These are phyloP conservation scores for Phytophthora crassamura DNA, from an alignment of 352 stramenopile species.

Conservation along the genomic window DNA sequence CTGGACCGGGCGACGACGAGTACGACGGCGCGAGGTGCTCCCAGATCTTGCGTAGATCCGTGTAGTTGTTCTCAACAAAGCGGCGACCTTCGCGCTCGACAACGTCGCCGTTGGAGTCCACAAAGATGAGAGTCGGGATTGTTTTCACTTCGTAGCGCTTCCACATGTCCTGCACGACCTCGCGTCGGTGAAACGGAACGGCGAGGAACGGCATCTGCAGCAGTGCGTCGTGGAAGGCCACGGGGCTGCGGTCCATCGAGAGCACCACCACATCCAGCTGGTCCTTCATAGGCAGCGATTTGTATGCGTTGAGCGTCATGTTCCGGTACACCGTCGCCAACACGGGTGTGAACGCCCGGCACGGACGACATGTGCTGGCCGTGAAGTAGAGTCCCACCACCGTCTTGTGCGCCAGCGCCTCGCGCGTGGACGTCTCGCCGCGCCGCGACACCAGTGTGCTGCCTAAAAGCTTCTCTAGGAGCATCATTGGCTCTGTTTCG, in stretches of 20 bases:
- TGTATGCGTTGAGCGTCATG: constrained; percentile 70
- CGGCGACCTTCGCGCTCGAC: constrained; percentile 69
- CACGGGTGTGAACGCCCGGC: constrained; percentile 68
- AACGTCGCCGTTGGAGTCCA: constrained; percentile 65
- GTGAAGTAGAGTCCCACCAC: constrained; percentile 76
- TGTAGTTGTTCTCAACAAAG: constrained; percentile 71
- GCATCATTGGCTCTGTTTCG: constrained; percentile 39
- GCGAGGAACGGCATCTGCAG: constrained; percentile 69
- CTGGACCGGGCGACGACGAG: constrained; percentile 10
- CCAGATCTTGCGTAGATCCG: constrained; percentile 69
- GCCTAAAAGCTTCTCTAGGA: constrained; percentile 67
- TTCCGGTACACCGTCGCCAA: constrained; percentile 68
- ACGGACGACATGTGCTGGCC: constrained; percentile 61
- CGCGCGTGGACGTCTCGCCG: constrained; percentile 53
- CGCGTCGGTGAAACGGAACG: constrained; percentile 57
- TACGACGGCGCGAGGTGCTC: constrained; percentile 44
- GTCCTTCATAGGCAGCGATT: constrained; percentile 59
- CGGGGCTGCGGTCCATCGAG: constrained; percentile 60
- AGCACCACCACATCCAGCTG: constrained; percentile 70
- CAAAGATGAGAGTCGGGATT: constrained; percentile 74
- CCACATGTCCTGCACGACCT: constrained; percentile 63
- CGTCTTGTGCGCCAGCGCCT: constrained; percentile 61
- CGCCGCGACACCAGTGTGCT: constrained; percentile 56
- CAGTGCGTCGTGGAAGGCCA: constrained; percentile 63
- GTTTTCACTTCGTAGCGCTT: constrained; percentile 76